phyloP scores from a whole-genome alignment of 352 stramenopile species.

The Pythium apleroticum region DNA sequence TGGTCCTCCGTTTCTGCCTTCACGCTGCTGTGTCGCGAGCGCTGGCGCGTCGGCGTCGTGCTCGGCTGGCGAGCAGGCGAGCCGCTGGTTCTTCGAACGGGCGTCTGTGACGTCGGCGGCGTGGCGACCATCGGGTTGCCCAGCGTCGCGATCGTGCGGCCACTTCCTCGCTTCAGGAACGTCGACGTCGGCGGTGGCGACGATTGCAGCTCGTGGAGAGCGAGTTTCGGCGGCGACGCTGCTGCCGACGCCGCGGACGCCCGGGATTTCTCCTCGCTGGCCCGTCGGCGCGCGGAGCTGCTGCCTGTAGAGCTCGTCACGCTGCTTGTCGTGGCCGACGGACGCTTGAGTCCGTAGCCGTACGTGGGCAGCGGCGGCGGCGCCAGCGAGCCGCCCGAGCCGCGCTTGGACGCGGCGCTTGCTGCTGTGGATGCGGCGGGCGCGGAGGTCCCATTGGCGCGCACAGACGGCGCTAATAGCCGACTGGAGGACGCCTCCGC shows the following conservation, averaged over 20 bases:
- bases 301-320: background rate
- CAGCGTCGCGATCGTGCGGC: constrained; percentile 27
- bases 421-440: background rate
- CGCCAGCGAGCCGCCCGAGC: constrained; percentile 7
- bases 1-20: background rate
- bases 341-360: constrained; percentile 4
- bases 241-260: background rate
- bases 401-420: constrained; percentile 6
- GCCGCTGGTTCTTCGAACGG: constrained; percentile 12
- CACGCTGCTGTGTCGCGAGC: background rate
- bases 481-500: constrained; percentile 13
- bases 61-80: background rate
- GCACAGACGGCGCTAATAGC: constrained; percentile 13
- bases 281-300: background rate
- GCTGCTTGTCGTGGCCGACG: background rate
- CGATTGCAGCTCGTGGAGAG: constrained; percentile 19
- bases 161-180: constrained; percentile 21
- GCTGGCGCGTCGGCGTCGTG: background rate
- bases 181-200: constrained; percentile 2
- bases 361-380: background rate
- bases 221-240: constrained; percentile 10
- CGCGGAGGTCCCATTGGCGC: background rate
- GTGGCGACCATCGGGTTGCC: constrained; percentile 2
- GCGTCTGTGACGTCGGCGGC: constrained; percentile 4
- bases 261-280: background rate